These are phyloP conservation scores for Salix brachista DNA, from an alignment of 345 rosid genomes.

Conservation along the genomic window DNA sequence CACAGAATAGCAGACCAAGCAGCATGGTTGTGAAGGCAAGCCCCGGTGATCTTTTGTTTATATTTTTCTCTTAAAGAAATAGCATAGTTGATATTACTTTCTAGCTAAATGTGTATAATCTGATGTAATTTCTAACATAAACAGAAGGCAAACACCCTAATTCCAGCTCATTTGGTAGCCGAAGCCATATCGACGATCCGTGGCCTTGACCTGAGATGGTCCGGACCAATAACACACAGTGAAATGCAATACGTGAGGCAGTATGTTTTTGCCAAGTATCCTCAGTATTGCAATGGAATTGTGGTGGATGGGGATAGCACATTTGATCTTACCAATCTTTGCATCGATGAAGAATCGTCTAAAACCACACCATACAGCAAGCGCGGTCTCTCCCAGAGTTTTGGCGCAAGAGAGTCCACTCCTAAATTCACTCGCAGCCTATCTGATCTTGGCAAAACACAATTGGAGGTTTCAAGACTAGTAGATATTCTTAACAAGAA, in stretches of 20 bases:
- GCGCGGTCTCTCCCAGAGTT: constrained; percentile 29
- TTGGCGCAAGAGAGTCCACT: constrained; percentile 21
- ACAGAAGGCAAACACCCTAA: constrained; percentile 41
- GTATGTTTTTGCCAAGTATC: constrained; percentile 62
- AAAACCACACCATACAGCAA: constrained; percentile 29
- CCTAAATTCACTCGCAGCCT: constrained; percentile 37
- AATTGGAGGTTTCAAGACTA: constrained; percentile 45
- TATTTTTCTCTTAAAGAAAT: neutral
- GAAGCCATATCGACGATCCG: constrained; percentile 55
- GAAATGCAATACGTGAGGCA: constrained; percentile 67
- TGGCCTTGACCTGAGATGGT: constrained; percentile 66
- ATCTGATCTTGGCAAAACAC: constrained; percentile 45
- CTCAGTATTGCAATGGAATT: constrained; percentile 50
- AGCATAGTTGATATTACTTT: neutral
- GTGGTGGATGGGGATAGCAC: constrained; percentile 27
- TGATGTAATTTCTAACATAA: neutral
- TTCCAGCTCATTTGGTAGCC: constrained; percentile 55
- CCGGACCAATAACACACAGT: constrained; percentile 58
- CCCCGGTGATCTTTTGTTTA: neutral
- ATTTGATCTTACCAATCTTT: constrained; percentile 25
- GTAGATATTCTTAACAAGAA: constrained; percentile 50
- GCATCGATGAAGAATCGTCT: constrained; percentile 37
- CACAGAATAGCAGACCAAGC: constrained; percentile 37
- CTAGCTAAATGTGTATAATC: neutral
- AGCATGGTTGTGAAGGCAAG: constrained; percentile 51